Evolutionary conservation across 495 filamentous ascomycete species (phyloP), one percentile per base, ranked within the genome.

Genomic region (Aspergillus ostianus): DNA sequence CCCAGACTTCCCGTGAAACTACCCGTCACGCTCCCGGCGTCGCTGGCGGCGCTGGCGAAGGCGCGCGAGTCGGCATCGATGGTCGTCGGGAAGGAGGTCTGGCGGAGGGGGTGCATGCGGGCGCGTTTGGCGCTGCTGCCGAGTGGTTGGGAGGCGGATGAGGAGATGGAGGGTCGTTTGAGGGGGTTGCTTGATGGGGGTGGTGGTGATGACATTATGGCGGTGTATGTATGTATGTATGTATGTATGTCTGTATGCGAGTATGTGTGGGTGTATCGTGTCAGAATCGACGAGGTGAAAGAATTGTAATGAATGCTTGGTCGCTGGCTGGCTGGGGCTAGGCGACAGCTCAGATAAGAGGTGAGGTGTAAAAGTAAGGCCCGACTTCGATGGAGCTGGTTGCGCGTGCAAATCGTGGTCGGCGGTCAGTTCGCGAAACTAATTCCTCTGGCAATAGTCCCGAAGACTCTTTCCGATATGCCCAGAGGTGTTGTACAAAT

Each of bases 31-130:
- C 84, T 79, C n/a, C 85, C 86, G 58, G 85, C 82, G 57, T 84
- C 82, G 65, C 87, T 88, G 17, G 84, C 82, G 6, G 85, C 81
- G 21, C 83, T 87, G 23, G 23, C 23, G 3, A 90, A 89, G 9
- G 86, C 88, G 58, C 88, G 84, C 44, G 79, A 77, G 65, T 71
- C 70, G 5, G 64, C 68, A 50, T 79, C 72, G 32, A 81, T 68
- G 26, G 68, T 71, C 4, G 84, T 89, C 0, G 91, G 89, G 72
- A 95, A 96, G 0, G 92, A 93, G 51, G 92, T 94, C 67, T 96
- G 91, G 29, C 92, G 89, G 19, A 97, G 87, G 10, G 90, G 90
- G 70, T 95, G 91, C 73, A 77, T 77, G 63, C 75, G 77, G 47
- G 69, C 58, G 19, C 70, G 68, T 55, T 75, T 74, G 36, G 64